These are phyloP conservation scores for Cryoendolithus antarcticus DNA, from an alignment of 2,329 filamentous ascomycete species.

Conservation along the genomic window DNA sequence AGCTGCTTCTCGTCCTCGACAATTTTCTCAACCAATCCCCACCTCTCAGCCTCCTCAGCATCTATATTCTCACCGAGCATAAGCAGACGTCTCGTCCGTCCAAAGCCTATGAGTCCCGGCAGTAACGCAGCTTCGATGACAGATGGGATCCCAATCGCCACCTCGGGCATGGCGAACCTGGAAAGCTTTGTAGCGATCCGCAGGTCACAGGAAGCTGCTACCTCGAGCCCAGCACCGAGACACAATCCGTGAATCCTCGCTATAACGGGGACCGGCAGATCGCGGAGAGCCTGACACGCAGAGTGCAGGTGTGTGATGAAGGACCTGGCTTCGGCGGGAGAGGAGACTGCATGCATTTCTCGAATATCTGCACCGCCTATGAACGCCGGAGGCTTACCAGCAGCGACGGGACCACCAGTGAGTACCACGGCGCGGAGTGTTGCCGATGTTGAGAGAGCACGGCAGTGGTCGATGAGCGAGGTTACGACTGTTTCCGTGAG, in stretches of 20 bases:
- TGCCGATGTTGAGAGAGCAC: constrained; percentile 5
- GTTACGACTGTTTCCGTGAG: constrained; percentile 11
- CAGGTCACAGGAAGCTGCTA: constrained; percentile 26
- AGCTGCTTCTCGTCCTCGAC: constrained; percentile 17
- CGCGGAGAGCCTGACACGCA: constrained; percentile 23
- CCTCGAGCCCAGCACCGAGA: constrained; percentile 26
- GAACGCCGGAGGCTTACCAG: constrained; percentile 16
- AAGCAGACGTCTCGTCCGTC: constrained; percentile 24
- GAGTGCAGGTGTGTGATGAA: constrained; percentile 26
- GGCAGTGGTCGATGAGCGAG: constrained; percentile 10
- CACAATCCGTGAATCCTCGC: constrained; percentile 26
- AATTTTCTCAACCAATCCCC: constrained; percentile 27
- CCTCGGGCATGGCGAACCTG: constrained; percentile 29
- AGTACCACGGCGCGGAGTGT: constrained; percentile 16
- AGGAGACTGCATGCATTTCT: constrained; percentile 15
- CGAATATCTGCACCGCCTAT: constrained; percentile 21
- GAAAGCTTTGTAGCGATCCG: constrained; percentile 22
- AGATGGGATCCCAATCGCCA: constrained; percentile 26
- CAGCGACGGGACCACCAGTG: constrained; percentile 10
- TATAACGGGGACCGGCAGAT: constrained; percentile 27
- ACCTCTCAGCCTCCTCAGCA: constrained; percentile 21
- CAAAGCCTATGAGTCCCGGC: constrained; percentile 27
- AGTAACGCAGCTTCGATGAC: constrained; percentile 29
- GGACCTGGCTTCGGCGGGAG: constrained; percentile 16
- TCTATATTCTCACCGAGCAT: constrained; percentile 25